Base-by-base conservation (phyloP, 768 basidiomycete genomes). In the Suillus subalutaceus region DNA sequence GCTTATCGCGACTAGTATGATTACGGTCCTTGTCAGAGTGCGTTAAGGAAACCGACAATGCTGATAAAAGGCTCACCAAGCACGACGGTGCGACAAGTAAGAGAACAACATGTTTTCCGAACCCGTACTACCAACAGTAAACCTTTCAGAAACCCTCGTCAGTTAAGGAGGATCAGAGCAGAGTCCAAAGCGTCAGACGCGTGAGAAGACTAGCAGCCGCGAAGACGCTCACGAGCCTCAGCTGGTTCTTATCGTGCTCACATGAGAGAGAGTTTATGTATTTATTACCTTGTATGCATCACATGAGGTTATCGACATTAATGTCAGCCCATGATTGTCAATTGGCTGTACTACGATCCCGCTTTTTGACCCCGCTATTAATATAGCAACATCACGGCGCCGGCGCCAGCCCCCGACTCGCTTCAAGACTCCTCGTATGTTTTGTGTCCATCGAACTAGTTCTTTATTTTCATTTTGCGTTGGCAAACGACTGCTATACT, bases 71-170 rank as follows among this genome's bases (percentile, higher is more conserved):
- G 26, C 66, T 69, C 43, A 82, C 82, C 80, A 82, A 52, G 79
- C 72, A 15, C 70, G 75, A 55, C 72, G 73, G 58, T 83, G 78
- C 38, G 73, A 63, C 32, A 81, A 60, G 65, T 80, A 83, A 26
- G 79, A 80, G 52, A 79, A 78, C 67, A 79, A 46, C 79, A 74
- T 77, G 32, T 20, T 35, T 53, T 10, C 53, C 9, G 52, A 56
- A 38, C 6, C 8, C 23, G 23, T n/a, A 13, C 44, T n/a, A 13
- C 44, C 20, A 58, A 38, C n/a, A n/a, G n/a, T 23, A 38, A 63
- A 32, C 8, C 37, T 57, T 60, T 37, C 35, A 57, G 38, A 58
- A 23, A 58, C 15, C 15, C 37, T 10, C 30, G 57, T 30, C 2
- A 12, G 58, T 59, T 43, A 41, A 32, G 18, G 59, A 18, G 5